Percentiles rank a stretch among this genome's conserved stretches.
phyloP scores from a whole-genome alignment of 345 rosid species.

The Brassica rapa region DNA sequence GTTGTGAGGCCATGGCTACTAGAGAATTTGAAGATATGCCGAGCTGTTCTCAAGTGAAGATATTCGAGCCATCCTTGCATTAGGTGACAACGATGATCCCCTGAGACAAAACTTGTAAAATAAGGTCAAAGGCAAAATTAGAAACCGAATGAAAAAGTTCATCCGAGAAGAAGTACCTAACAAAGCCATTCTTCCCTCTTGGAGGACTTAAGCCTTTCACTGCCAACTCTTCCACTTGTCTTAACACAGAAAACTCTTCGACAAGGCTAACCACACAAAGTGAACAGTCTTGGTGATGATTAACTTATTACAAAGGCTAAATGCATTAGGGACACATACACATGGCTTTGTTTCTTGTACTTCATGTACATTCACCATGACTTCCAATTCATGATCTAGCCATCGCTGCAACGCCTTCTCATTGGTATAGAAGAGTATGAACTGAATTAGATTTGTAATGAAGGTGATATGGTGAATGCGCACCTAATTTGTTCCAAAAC shows the following conservation, averaged over 20 bases:
- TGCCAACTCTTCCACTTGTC: constrained; percentile 87
- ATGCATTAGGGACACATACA: constrained; percentile 54
- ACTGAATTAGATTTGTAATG: constrained; percentile 8
- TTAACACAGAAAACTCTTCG: constrained; percentile 84
- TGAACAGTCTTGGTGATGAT: background rate
- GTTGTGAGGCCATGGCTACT: constrained; percentile 98
- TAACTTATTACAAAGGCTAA: background rate
- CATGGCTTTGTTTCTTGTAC: constrained; percentile 96
- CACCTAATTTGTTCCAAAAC: constrained; percentile 80
- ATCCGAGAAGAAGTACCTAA: constrained; percentile 48
- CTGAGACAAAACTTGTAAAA: constrained; percentile 45
- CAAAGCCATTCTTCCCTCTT: constrained; percentile 86
- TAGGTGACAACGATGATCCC: constrained; percentile 93
- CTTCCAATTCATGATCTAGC: constrained; percentile 97
- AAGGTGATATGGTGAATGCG: background rate
- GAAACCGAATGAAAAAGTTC: background rate
- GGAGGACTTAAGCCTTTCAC: constrained; percentile 96
- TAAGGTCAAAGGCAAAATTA: background rate
- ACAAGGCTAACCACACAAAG: constrained; percentile 36
- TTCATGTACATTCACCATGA: constrained; percentile 99
- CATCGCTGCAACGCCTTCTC: constrained; percentile 91
- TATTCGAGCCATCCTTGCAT: constrained; percentile 85
- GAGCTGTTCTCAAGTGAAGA: constrained; percentile 90
- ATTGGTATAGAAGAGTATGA: constrained; percentile 53
- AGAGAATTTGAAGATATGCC: constrained; percentile 90